These are phyloP conservation scores for Trametes punicea DNA, from an alignment of 768 basidiomycete genomes.

Conservation along the genomic window DNA sequence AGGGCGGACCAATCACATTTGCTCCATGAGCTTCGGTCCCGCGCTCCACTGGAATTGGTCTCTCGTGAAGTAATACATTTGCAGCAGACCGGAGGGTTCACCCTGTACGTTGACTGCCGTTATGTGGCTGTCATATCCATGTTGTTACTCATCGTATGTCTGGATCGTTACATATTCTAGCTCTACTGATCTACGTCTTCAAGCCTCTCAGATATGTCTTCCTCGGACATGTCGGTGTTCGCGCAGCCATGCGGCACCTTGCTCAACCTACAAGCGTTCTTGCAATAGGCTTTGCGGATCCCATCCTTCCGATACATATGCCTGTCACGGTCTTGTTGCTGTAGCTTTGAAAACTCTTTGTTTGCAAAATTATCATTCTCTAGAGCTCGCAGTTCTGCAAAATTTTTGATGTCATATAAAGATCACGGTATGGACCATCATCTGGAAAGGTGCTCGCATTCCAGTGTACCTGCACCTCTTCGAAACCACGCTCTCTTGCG, in stretches of 20 bases:
- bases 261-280: neutral
- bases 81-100: slow-evolving; percentile 5
- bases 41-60: slow-evolving; percentile 1
- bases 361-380: no score
- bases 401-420: no score
- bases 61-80: neutral
- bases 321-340: neutral
- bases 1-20: no score
- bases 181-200: no score
- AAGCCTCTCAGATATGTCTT: slow-evolving; percentile 1
- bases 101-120: slow-evolving; percentile 5
- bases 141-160: neutral
- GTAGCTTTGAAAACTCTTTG: neutral
- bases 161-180: neutral
- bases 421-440: neutral
- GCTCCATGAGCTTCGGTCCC: slow-evolving; percentile 1
- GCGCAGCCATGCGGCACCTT: no score
- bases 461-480: no score
- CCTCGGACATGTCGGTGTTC: neutral
- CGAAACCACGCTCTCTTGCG: neutral
- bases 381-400: no score
- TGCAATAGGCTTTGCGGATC: neutral
- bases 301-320: neutral
- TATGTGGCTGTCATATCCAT: slow-evolving; percentile 7
- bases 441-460: neutral